Evolutionary conservation across 1,284 basidiomycete species (phyloP), one percentile per base, ranked within the genome.

Genomic region (Melampsora larici-populina): DNA sequence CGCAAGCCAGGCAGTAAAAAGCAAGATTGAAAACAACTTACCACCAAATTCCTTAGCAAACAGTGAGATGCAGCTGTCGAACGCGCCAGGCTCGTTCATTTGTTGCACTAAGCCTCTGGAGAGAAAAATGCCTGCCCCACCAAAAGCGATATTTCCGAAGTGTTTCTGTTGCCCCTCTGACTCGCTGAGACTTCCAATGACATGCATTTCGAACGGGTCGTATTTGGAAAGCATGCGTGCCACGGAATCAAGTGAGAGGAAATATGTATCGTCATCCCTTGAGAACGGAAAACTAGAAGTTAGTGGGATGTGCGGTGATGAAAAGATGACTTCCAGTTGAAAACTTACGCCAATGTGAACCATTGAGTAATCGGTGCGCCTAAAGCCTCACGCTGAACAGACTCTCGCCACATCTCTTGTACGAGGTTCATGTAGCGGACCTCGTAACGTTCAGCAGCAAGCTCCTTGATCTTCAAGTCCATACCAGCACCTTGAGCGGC

Each of bases 181-280:
- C 66, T 81, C 81, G 51, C 78, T 79, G 9, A 80, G 40, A 9
- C 80, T 78, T 0, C 81, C 81, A 68, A 81, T 79, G 46, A 81
- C 67, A 43, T 69, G 36, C 24, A 74, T 70, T 8, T 78, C 78
- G 24, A 68, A 13, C 13, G 78, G 55, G 40, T 80, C 69, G 62
- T 78, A 72, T 21, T 74, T 51, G 1, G 75, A 62, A 0, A 81
- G 79, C 43, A 81, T 68, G 4, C 81, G 78, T 0, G 78, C 70
- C 36, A 81, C 71, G 5, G 80, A 70, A 40, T 80, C 78, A 24
- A 80, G 79, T 60, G 80, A 80, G 29, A 81, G 79, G 68, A 80
- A 81, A 70, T 81, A 81, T 9, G 81, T 81, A 60, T 81, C 81
- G 70, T 81, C 81, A 79, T 81, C 81, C 18, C 81, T 81, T 71